Evolutionary conservation across 805 yeast species (phyloP).

Genomic region (Grigorovia jiainica): DNA sequence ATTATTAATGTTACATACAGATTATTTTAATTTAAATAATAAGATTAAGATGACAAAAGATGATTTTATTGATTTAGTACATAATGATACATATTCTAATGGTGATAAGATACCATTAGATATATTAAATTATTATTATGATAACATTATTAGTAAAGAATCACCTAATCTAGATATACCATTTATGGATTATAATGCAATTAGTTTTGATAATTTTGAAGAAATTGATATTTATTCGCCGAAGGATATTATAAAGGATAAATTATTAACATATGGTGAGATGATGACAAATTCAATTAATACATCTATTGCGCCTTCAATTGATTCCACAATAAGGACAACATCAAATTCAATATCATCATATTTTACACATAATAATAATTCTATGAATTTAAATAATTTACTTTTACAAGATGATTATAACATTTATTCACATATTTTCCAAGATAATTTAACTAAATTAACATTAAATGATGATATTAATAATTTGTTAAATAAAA

Average conservation of each 20-base stretch:
- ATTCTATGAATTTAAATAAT: not conserved
- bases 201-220: conserved; percentile 2
- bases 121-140: conserved; percentile 49
- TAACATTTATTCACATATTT: conserved; percentile 20
- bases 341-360: conserved; percentile 21
- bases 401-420: conserved; percentile 14
- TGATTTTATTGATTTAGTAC: conserved; percentile 47
- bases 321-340: conserved; percentile 10
- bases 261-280: conserved; percentile 1
- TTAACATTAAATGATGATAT: not conserved
- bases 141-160: conserved; percentile 53
- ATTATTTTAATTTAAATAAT: conserved; percentile 57
- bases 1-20: conserved; percentile 64
- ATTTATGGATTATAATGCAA: not conserved
- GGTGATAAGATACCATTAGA: conserved; percentile 31
- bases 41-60: conserved; percentile 55
- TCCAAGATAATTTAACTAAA: conserved; percentile 5
- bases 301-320: not conserved
- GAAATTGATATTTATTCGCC: conserved; percentile 17
- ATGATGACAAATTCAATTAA: not conserved
- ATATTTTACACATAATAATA: conserved; percentile 11
- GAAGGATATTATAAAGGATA: conserved; percentile 9
- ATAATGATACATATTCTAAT: conserved; percentile 24
- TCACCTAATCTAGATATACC: conserved; percentile 30
- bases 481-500: not conserved